A percentile compares a stretch with the other conserved stretches of the same genome.
These are phyloP conservation scores for Paramecium caudatum DNA, from an alignment of 73 alveolate species.

Conservation along the genomic window DNA sequence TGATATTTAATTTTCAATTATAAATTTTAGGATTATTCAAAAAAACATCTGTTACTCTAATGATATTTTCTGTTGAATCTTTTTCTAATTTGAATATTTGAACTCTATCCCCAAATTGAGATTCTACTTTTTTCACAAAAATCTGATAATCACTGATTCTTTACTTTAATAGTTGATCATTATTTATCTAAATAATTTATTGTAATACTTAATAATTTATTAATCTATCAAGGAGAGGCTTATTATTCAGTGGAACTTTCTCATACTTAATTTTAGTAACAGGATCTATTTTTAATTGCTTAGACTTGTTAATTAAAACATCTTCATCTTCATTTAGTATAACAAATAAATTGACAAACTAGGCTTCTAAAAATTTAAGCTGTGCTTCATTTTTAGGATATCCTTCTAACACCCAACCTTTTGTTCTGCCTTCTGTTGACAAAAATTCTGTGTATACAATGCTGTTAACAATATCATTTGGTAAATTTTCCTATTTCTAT, in stretches of 20 bases:
- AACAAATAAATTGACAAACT: conserved; percentile 55
- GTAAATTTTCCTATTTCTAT: conserved; percentile 23
- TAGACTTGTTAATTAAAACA: conserved; percentile 57
- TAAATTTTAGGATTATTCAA: conserved; percentile 76
- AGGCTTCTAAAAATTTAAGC: conserved; percentile 43
- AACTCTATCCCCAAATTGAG: conserved; percentile 65
- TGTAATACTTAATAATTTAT: neutral
- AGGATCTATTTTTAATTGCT: conserved; percentile 68
- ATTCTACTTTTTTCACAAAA: conserved; percentile 37
- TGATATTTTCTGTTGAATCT: conserved; percentile 68
- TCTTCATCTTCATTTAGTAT: conserved; percentile 72
- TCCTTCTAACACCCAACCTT: conserved; percentile 76
- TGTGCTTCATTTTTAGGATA: conserved; percentile 68
- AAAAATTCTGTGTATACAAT: conserved; percentile 57
- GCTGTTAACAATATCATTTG: conserved; percentile 69
- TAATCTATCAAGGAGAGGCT: conserved; percentile 58
- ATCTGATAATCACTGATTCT: conserved; percentile 17
- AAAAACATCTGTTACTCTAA: conserved; percentile 73
- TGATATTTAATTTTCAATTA: conserved; percentile 67
- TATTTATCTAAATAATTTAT: conserved; percentile 1
- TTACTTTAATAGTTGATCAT: conserved; percentile 2
- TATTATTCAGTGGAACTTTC: conserved; percentile 45
- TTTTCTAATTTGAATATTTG: conserved; percentile 65
- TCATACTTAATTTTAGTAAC: conserved; percentile 69
- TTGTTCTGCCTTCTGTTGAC: conserved; percentile 62